These are phyloP conservation scores for Acacia pycnantha DNA, from an alignment of 331 rosid species.

Conservation along the genomic window DNA sequence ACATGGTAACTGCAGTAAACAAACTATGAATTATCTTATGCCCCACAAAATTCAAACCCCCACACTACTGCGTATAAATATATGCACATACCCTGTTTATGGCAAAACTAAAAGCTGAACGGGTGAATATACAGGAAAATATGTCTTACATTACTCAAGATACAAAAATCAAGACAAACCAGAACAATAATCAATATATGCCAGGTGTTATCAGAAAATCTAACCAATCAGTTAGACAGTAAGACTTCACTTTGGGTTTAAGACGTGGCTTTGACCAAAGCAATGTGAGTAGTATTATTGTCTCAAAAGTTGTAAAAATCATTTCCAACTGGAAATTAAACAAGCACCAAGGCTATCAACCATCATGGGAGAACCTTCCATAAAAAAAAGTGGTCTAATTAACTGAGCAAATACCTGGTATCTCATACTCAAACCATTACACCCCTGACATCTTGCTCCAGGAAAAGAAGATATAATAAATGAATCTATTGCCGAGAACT, in stretches of 20 bases:
- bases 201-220: slow-evolving; percentile 3
- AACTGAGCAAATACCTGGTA: slow-evolving; percentile 67
- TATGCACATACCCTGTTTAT: slow-evolving; percentile 4
- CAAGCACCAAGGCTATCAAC: neutral
- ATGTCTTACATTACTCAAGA: neutral
- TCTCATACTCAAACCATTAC: slow-evolving; percentile 33
- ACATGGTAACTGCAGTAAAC: slow-evolving; percentile 63
- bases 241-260: neutral
- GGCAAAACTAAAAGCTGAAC: slow-evolving; percentile 10
- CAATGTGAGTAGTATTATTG: neutral
- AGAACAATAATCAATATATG: neutral
- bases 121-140: neutral
- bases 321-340: neutral
- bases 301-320: neutral
- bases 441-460: slow-evolving; percentile 49
- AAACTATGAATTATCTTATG: slow-evolving; percentile 23
- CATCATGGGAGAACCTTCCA: neutral
- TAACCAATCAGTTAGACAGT: neutral
- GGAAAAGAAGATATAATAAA: slow-evolving; percentile 76
- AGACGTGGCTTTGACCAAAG: neutral
- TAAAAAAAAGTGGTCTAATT: neutral
- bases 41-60: neutral
- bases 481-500: slow-evolving; percentile 74
- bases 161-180: neutral
- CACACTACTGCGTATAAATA: neutral